Conservation (phyloP, 345 rosid species). For the Boechera retrofracta region DNA sequence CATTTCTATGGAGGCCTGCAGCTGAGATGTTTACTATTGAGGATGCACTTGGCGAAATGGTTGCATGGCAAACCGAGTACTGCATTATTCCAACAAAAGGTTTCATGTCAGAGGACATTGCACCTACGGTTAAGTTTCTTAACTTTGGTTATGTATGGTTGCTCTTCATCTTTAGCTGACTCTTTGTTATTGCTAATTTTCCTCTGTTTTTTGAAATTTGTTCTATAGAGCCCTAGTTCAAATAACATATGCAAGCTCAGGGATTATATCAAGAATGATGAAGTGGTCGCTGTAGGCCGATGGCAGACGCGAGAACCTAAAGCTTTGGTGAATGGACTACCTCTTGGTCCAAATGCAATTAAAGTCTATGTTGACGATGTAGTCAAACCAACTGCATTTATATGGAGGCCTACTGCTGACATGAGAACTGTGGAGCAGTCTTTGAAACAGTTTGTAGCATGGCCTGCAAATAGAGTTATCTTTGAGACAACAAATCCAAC, state of each 20-base stretch:
- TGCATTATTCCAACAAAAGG: not conserved
- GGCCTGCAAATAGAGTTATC: not conserved
- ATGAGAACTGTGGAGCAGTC: not conserved
- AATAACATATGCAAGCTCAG: slow-evolving; percentile 6
- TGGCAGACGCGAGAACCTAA: not conserved
- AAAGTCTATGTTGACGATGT: not conserved
- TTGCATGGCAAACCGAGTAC: not conserved
- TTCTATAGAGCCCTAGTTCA: not conserved
- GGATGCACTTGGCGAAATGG: not conserved
- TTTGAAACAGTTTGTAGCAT: slow-evolving; percentile 1
- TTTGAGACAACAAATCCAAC: not conserved
- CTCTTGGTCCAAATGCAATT: not conserved
- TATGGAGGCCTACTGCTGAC: slow-evolving; percentile 16
- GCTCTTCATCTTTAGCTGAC: no score
- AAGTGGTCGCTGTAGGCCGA: not conserved
- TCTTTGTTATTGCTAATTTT: no score
- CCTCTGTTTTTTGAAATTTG: not conserved
- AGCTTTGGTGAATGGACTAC: slow-evolving; percentile 6
- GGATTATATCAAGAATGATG: not conserved
- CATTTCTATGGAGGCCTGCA: not conserved
- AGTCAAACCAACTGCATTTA: not conserved
- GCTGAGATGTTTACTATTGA: not conserved
- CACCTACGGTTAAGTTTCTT: no score
- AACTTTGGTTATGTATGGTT: no score
- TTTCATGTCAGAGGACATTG: no score